A percentile compares a stretch with the other conserved stretches of the same genome.
These are phyloP conservation scores for Isatis lusitanica DNA, from an alignment of 441 rosid genomes.

Conservation along the genomic window DNA sequence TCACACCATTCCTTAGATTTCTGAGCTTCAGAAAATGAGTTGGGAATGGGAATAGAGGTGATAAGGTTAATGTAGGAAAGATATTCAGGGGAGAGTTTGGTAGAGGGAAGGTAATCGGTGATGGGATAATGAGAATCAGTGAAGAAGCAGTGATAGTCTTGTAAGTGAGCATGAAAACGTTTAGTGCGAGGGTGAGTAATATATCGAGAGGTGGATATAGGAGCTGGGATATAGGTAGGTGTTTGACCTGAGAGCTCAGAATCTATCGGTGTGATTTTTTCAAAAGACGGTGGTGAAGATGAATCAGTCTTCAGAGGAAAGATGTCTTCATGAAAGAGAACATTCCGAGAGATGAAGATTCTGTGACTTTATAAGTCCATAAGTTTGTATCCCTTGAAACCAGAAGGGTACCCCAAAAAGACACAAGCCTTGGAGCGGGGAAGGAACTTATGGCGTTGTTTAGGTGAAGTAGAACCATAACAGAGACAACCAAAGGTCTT, in stretches of 20 bases:
- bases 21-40: background rate
- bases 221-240: background rate
- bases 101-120: background rate
- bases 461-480: background rate
- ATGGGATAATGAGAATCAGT: background rate
- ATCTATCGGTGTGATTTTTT: background rate
- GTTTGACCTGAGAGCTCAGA: background rate
- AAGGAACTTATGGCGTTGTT: background rate
- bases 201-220: background rate
- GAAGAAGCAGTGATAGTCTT: background rate
- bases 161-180: background rate
- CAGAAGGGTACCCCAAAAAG: background rate
- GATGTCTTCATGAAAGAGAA: background rate
- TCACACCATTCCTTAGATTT: background rate
- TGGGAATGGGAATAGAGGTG: background rate
- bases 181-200: background rate
- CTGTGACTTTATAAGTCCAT: no score
- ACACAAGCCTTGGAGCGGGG: background rate
- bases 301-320: background rate
- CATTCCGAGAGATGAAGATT: background rate
- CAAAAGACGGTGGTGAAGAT: no score
- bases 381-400: background rate
- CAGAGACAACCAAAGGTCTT: background rate
- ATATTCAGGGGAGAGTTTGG: background rate
- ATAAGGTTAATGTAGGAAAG: background rate